Evolutionary conservation across 176 grass and related monocot genomes (phyloP), one percentile per base, ranked within the genome.

Genomic region (Urochloa ruziziensis): DNA sequence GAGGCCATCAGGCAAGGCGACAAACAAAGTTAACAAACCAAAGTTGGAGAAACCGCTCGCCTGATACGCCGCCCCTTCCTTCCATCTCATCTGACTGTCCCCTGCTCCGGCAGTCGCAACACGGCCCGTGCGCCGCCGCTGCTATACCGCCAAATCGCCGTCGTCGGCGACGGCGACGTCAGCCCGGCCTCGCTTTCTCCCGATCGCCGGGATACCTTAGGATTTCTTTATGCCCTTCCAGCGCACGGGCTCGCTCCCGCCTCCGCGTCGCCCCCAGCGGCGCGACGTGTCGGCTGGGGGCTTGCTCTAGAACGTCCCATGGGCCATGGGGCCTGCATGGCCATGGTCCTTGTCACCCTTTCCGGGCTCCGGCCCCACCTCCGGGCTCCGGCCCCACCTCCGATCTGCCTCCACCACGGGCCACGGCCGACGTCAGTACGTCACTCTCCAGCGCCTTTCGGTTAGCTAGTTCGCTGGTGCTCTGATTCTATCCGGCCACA

Each of bases 261-360:
- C 59, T 16, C 59, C 59, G 59, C 59, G 59, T 62, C 59, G 9
- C 23, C 54, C 9, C 23, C 23, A 23, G 34, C 29, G 29, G 51
- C 53, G 63, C 53, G 51, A 87, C 85, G 85, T 87, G 85, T 67
- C 78, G 15, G n/a, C n/a, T n/a, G n/a, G n/a, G n/a, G n/a, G n/a
- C n/a, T n/a, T 9, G 1, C 46, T 59, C 70, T 40, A 9, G 48
- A 81, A 47, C 61, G 21, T 23, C 17, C 34, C 7, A 25, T 56
- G 46, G 77, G 77, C 7, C 35, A n/a, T n/a, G n/a, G n/a, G n/a
- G n/a, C 3, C 24, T 49, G 27, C 43, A 33, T 51, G 70, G 44
- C 44, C 11, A 27, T 28, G 27, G 27, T 66, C 30, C 0, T 19
- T 30, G 60, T 56, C 48, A 24, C 21, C 4, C 18, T 23, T 17